Evolutionary conservation across 2,329 filamentous ascomycete genomes (phyloP).

Genomic region (Xylaria sp.): DNA sequence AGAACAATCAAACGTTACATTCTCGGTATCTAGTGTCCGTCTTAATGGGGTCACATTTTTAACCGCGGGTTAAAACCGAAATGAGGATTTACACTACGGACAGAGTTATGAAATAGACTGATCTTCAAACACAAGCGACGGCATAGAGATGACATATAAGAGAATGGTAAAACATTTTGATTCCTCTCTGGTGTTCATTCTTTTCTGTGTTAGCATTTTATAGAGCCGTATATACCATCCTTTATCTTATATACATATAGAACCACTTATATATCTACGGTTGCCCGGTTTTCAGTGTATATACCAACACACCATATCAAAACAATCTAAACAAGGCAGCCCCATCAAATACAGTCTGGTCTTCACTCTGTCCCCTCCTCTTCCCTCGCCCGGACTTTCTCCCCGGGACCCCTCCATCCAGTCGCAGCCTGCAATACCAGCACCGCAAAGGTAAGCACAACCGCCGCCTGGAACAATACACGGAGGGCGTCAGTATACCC

Average conservation of each 20-base stretch:
- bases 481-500: slow-evolving; percentile 60
- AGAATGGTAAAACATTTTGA: no score
- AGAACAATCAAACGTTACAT: not conserved
- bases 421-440: slow-evolving; percentile 61
- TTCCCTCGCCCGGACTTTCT: slow-evolving; percentile 65
- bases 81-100: no score
- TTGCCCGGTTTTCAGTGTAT: slow-evolving; percentile 11
- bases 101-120: not conserved
- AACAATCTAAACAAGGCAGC: not conserved
- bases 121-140: not conserved
- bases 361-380: slow-evolving; percentile 21
- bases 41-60: no score
- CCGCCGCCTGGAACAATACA: slow-evolving; percentile 61
- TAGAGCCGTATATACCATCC: not conserved
- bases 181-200: not conserved
- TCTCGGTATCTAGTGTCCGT: no score
- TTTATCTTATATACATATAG: slow-evolving; percentile 2
- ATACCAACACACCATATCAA: not conserved
- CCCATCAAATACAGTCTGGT: no score
- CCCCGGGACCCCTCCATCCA: slow-evolving; percentile 59
- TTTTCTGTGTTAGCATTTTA: not conserved
- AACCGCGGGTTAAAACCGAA: no score
- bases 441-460: slow-evolving; percentile 57
- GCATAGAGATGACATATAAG: no score
- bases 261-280: not conserved